Conservation (phyloP, 2,329 filamentous ascomycete species). For the Exophiala bonariae region DNA sequence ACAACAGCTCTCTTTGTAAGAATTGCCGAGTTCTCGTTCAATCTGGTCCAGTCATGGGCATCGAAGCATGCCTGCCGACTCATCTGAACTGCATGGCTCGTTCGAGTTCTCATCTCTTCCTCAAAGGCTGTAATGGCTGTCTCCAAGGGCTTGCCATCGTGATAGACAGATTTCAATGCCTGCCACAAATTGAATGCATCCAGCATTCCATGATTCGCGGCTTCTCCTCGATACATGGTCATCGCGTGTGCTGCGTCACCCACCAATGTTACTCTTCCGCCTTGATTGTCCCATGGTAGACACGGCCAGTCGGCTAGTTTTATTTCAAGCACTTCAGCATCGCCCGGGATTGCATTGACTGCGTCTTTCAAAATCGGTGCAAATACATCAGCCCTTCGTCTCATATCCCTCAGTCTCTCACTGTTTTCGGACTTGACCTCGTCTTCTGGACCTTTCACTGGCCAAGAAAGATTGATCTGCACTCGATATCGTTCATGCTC, state of each 20-base stretch:
- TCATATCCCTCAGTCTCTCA: conserved; percentile 43
- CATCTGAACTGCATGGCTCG: conserved; percentile 32
- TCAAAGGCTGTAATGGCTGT: conserved; percentile 32
- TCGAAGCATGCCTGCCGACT: conserved; percentile 38
- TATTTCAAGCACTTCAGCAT: conserved; percentile 31
- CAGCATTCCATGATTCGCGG: conserved; percentile 35
- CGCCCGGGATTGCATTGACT: conserved; percentile 30
- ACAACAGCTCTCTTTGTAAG: conserved; percentile 29
- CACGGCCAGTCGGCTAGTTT: conserved; percentile 28
- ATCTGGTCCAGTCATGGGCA: conserved; percentile 33
- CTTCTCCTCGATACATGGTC: conserved; percentile 35
- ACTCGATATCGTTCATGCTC: conserved; percentile 39
- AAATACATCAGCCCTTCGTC: conserved; percentile 31
- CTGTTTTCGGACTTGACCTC: conserved; percentile 36
- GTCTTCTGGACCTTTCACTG: conserved; percentile 33
- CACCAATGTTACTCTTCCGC: conserved; percentile 32
- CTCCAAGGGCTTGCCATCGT: conserved; percentile 4
- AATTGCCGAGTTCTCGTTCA: conserved; percentile 33
- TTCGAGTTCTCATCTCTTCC: conserved; percentile 33
- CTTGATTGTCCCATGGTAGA: conserved; percentile 32
- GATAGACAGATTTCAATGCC: conserved; percentile 12
- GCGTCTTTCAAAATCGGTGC: conserved; percentile 26
- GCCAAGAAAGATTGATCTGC: conserved; percentile 52
- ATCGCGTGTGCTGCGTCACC: conserved; percentile 44
- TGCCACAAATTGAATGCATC: conserved; percentile 29